Evolutionary conservation across 1,139 yeast genomes (phyloP).

Genomic region (Keqinozyma sinolaborantium): DNA sequence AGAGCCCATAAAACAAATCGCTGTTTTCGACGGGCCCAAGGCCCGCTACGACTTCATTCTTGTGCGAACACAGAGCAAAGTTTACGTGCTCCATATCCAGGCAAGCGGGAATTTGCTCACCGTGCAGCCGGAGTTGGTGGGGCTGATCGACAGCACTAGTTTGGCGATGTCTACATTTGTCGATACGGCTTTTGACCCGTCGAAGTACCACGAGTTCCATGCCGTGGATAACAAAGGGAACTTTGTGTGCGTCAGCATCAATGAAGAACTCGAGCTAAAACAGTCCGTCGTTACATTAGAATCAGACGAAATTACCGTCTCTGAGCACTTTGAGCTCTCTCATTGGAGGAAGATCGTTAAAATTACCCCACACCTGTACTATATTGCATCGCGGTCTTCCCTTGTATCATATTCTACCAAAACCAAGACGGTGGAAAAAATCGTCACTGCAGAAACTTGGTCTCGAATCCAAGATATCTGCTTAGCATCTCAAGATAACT

Average conservation of each 20-base stretch:
- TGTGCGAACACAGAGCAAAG: conserved; percentile 22
- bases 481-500: conserved; percentile 18
- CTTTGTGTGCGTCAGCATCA: conserved; percentile 22
- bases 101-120: conserved; percentile 3
- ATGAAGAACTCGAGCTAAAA: conserved; percentile 1
- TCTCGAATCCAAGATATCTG: conserved; percentile 48
- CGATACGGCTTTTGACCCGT: conserved; percentile 43
- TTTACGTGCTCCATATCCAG: conserved; percentile 22
- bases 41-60: conserved; percentile 18
- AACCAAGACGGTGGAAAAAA: conserved; percentile 19
- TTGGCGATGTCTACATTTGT: conserved; percentile 36
- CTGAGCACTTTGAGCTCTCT: conserved; percentile 51
- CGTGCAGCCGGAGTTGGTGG: conserved; percentile 17
- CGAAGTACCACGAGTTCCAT: conserved; percentile 33
- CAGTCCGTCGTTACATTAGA: conserved; percentile 1
- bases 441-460: conserved; percentile 55
- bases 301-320: conserved; percentile 16
- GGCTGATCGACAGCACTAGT: conserved; percentile 16
- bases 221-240: conserved; percentile 52
- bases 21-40: conserved; percentile 12
- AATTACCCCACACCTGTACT: conserved; percentile 30
- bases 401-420: conserved; percentile 28
- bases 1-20: conserved; percentile 41
- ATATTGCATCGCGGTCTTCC: conserved; percentile 45
- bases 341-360: conserved; percentile 52